These are phyloP conservation scores for Mycena alexandri DNA, from an alignment of 768 basidiomycete species.

Conservation along the genomic window DNA sequence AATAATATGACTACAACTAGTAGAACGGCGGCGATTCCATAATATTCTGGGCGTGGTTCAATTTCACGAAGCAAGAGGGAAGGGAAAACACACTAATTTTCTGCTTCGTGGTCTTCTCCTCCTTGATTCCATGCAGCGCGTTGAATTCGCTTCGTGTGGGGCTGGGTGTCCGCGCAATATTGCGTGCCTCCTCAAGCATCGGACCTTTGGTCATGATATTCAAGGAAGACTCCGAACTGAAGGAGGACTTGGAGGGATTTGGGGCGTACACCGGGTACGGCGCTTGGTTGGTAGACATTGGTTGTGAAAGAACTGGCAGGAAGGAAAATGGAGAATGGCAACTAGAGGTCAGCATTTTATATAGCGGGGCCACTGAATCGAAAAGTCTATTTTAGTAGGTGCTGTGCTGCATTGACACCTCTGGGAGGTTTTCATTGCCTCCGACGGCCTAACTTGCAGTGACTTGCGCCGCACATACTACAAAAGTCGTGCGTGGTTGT, in stretches of 20 bases:
- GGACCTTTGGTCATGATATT: background rate
- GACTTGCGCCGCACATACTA: no score
- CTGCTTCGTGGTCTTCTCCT: constrained; percentile 20
- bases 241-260: background rate
- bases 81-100: constrained; percentile 22
- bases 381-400: no score
- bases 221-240: constrained; percentile 5
- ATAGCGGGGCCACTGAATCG: no score
- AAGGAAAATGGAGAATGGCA: background rate
- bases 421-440: no score
- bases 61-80: background rate
- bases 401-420: no score
- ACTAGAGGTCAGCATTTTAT: no score
- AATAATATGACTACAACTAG: constrained; percentile 53
- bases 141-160: constrained; percentile 23
- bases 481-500: no score
- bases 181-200: background rate
- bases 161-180: constrained; percentile 22
- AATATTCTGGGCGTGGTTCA: constrained; percentile 35
- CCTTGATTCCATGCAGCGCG: constrained; percentile 23
- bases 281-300: constrained; percentile 6
- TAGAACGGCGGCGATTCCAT: constrained; percentile 46
- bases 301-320: background rate
- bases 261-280: constrained; percentile 24
- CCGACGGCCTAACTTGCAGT: no score